Percentiles rank a stretch among this genome's conserved stretches.
These are phyloP conservation scores for Coprinellus micaceus DNA, from an alignment of 768 basidiomycete species.

Conservation along the genomic window DNA sequence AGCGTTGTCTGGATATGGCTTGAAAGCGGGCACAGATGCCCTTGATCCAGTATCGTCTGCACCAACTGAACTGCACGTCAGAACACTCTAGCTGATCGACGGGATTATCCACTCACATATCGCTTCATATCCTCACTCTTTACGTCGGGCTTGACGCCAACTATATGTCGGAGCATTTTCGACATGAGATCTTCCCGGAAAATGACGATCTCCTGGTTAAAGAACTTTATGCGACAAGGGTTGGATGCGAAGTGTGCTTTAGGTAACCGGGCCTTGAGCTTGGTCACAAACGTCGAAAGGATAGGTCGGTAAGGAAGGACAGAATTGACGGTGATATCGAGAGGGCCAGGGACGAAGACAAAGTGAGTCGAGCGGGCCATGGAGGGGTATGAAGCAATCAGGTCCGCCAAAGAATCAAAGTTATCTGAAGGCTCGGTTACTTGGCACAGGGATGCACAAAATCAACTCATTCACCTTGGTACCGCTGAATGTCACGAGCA, in stretches of 20 bases:
- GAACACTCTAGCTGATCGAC: neutral
- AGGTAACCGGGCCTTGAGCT: slow-evolving; percentile 69
- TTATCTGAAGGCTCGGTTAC: slow-evolving; percentile 49
- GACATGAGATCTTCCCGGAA: slow-evolving; percentile 93
- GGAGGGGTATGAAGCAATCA: slow-evolving; percentile 76
- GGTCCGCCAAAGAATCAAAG: slow-evolving; percentile 82
- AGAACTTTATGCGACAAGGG: slow-evolving; percentile 93
- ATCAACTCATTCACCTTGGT: slow-evolving; percentile 59
- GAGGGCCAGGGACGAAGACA: slow-evolving; percentile 90
- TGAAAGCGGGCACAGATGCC: slow-evolving; percentile 87
- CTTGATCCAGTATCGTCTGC: slow-evolving; percentile 94
- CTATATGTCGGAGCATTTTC: slow-evolving; percentile 86
- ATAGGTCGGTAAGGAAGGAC: slow-evolving; percentile 80
- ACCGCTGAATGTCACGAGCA: slow-evolving; percentile 72
- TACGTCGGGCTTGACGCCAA: slow-evolving; percentile 81
- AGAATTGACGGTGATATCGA: slow-evolving; percentile 80
- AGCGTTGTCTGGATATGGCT: slow-evolving; percentile 81
- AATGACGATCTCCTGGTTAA: slow-evolving; percentile 92
- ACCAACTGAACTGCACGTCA: slow-evolving; percentile 58
- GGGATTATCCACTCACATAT: slow-evolving; percentile 55
- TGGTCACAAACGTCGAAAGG: slow-evolving; percentile 67
- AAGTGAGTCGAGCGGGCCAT: slow-evolving; percentile 83
- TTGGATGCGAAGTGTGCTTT: slow-evolving; percentile 83
- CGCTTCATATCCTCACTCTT: slow-evolving; percentile 79
- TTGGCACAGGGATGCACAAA: neutral